Evolutionary conservation across 169 alveolate genomes (phyloP), one percentile per base, ranked within the genome.

Genomic region (Babesia divergens): DNA sequence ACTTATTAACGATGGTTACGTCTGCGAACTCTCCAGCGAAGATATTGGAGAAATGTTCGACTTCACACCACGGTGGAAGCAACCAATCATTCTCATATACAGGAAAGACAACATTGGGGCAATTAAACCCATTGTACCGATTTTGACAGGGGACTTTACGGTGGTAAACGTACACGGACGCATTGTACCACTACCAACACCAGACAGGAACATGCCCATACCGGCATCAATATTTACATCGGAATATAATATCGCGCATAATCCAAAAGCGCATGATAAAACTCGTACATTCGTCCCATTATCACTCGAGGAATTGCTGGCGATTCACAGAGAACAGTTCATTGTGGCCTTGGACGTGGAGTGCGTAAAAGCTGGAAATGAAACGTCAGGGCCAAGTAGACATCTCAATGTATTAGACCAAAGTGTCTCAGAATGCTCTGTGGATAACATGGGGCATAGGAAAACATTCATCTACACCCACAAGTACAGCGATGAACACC

Each of bases 231-330:
- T 80, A 0, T 65, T 80, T 35, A 44, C 70, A 24, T 69, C 83
- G 32, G 88, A 80, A 28, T 65, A 44, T 6, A 80, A 80, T 60
- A 62, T 80, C 54, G 88, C 88, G 2, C 88, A 80, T 64, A 80
- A 80, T 46, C 84, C 84, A 11, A 59, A 22, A 35, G 83, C 88
- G 29, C 88, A 80, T 37, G 72, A 52, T 26, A 68, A 80, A 38
- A 14, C 37, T 7, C 65, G 65, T 34, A 80, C 79, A 6, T 80
- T 80, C 52, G 68, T 52, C 32, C 88, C 88, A 5, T 26, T 80
- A 8, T 65, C 84, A 16, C 53, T 71, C 5, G 54, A 68, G 22
- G 88, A 80, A 43, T 64, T 80, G 28, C 26, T 54, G 31, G 44
- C 44, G 62, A 28, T 71, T 14, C 83, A 64, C 70, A 42, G 49